A percentile compares a stretch with the other conserved stretches of the same genome.
These are phyloP conservation scores for Nakaseomyces uthaithaninus DNA, from an alignment of 1,139 yeast species.

Conservation along the genomic window DNA sequence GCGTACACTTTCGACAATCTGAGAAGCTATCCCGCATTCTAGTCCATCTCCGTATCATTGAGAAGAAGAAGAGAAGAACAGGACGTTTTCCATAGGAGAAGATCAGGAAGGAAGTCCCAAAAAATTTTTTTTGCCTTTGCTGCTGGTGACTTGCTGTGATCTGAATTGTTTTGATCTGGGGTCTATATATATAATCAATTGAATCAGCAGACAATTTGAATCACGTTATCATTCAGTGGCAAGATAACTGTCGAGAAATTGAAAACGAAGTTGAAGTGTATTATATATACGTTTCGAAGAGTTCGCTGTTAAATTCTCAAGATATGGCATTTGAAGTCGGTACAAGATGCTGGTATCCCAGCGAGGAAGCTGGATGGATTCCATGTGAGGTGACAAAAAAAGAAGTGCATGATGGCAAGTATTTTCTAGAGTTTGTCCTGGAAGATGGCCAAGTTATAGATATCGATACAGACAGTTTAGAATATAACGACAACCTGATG, in stretches of 20 bases:
- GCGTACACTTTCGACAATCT: no score
- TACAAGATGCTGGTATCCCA: constrained; percentile 90
- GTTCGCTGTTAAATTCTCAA: no score
- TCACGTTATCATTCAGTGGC: no score
- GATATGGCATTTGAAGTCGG: constrained; percentile 32
- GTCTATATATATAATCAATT: no score
- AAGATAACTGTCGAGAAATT: no score
- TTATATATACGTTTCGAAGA: no score
- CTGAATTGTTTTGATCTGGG: no score
- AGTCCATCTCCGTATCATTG: background rate
- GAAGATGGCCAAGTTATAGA: constrained; percentile 56
- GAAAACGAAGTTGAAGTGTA: no score
- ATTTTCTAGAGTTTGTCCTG: constrained; percentile 49
- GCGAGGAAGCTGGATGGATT: constrained; percentile 81
- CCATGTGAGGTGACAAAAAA: constrained; percentile 70
- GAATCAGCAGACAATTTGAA: no score
- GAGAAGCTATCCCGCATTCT: constrained; percentile 2
- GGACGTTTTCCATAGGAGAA: no score
- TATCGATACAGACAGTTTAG: constrained; percentile 44
- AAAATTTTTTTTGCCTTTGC: background rate
- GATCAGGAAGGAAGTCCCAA: background rate
- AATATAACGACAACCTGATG: constrained; percentile 18
- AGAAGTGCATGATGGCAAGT: constrained; percentile 44
- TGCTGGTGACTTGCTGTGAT: no score
- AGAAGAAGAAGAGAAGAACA: background rate